phyloP scores from a whole-genome alignment of 2,329 filamentous ascomycete species.

The Rhynchosporium graminicola region DNA sequence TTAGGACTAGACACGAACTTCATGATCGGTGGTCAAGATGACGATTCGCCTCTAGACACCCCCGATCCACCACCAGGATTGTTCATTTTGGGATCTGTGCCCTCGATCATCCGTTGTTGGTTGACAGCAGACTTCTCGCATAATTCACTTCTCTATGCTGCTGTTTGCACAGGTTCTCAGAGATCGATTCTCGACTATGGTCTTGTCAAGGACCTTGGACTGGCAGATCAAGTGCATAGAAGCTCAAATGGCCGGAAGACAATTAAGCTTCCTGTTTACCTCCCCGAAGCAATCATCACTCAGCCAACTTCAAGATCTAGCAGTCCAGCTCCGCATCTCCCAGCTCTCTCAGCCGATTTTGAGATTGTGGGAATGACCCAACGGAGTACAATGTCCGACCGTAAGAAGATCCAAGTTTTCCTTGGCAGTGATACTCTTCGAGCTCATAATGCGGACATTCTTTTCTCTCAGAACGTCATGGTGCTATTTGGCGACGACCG shows the following conservation, averaged over 20 bases:
- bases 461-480: conserved; percentile 90
- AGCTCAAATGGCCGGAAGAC: conserved; percentile 65
- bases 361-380: conserved; percentile 65
- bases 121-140: conserved; percentile 88
- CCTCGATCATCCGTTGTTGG: conserved; percentile 95
- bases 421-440: conserved; percentile 87
- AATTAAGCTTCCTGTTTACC: conserved; percentile 79
- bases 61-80: conserved; percentile 79
- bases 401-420: conserved; percentile 77
- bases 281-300: conserved; percentile 85
- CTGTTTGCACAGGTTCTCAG: conserved; percentile 88
- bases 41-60: conserved; percentile 69
- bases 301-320: conserved; percentile 72
- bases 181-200: conserved; percentile 78
- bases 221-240: conserved; percentile 65
- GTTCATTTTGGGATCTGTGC: conserved; percentile 83
- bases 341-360: conserved; percentile 78
- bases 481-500: conserved; percentile 83
- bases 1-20: conserved; percentile 78
- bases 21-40: conserved; percentile 60
- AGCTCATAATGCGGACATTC: conserved; percentile 82
- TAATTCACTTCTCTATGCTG: conserved; percentile 84
- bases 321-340: conserved; percentile 76
- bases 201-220: conserved; percentile 72
- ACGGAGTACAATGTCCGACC: conserved; percentile 47